A percentile compares a stretch with the other conserved stretches of the same genome.
phyloP scores from a whole-genome alignment of 2,329 filamentous ascomycete genomes.

The Calonectria fujianensis region DNA sequence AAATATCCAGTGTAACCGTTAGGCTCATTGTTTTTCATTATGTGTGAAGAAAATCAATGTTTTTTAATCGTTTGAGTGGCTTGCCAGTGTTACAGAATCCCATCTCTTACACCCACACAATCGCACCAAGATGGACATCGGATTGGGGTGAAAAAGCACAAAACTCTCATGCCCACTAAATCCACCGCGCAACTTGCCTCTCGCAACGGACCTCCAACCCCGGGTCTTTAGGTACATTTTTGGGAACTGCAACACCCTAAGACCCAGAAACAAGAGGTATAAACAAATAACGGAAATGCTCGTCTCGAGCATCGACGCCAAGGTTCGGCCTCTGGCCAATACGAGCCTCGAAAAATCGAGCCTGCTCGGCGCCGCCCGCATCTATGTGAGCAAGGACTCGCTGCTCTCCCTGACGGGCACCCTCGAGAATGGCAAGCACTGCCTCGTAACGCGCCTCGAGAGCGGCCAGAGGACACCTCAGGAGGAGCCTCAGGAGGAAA shows the following conservation, averaged over 20 bases:
- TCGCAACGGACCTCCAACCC: conserved; percentile 6
- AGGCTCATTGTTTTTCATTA: too few relatives aligned
- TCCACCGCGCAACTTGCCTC: not conserved
- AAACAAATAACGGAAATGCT: conserved; percentile 52
- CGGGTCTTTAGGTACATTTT: not conserved
- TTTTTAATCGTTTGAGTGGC: not conserved
- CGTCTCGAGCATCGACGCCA: conserved; percentile 61
- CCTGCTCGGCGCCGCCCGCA: conserved; percentile 65
- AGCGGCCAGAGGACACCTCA: conserved; percentile 39
- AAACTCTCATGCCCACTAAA: conserved; percentile 32
- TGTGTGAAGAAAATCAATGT: not conserved
- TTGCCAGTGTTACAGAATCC: not conserved
- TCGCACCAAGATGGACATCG: not conserved
- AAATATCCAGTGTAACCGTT: not conserved
- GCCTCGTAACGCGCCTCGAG: conserved; percentile 62
- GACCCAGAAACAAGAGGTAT: not conserved
- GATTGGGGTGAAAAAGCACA: conserved; percentile 20
- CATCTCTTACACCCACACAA: not conserved
- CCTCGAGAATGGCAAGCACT: conserved; percentile 65
- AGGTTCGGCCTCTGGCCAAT: conserved; percentile 65
- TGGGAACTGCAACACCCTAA: not conserved
- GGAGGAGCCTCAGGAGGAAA: conserved; percentile 40
- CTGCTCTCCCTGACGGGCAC: conserved; percentile 66
- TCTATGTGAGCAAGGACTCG: conserved; percentile 69
- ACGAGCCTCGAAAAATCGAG: conserved; percentile 64